Base-by-base conservation (phyloP, 257 asterid genomes). In the Agastache rugosa region DNA sequence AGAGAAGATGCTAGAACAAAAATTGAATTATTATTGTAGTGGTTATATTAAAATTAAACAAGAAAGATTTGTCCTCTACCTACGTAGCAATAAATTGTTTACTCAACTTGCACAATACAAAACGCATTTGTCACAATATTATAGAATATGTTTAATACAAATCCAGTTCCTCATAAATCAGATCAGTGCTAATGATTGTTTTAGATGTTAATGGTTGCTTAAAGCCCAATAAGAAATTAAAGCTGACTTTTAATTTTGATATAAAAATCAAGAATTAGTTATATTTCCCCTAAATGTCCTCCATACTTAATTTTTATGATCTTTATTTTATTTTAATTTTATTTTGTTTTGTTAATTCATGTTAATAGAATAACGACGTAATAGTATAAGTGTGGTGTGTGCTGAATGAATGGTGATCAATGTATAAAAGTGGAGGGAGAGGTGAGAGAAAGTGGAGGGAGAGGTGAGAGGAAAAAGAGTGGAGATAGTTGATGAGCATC, bases 401-500 rank as follows among this genome's bases (percentile, higher is more conserved):
- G 71, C 44, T 65, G 39, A 42, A 44, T 23, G 23, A 20, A 19
- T 17, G 29, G n/a, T 1, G 51, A 51, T 31, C 31, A 34, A 31
- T 15, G 16, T 67, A 27, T 48, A 50, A 55, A 37, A 60, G 27
- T 2, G 19, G 71, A 56, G 63, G 19, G 71, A 56, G 63, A 42
- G 37, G 27, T 0, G 16, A 45, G 71, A 41, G 73, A 50, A 34
- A 35, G 11, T 27, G 16, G 44, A 37, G 14, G 27, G 20, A 16
- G 47, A 50, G 5, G n/a, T n/a, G n/a, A 58, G 23, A 20, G 42
- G 19, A 19, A 73, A 72, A 77, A 74, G 77, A 63, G 74, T 68
- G 79, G 83, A 72, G 82, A 73, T 17, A 48, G 78, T 62, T 54
- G 37, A 63, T 7, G 62, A 44, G 79, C 83, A 79, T 82, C 81